These are phyloP conservation scores for Isatis lusitanica DNA, from an alignment of 441 rosid species.

Conservation along the genomic window DNA sequence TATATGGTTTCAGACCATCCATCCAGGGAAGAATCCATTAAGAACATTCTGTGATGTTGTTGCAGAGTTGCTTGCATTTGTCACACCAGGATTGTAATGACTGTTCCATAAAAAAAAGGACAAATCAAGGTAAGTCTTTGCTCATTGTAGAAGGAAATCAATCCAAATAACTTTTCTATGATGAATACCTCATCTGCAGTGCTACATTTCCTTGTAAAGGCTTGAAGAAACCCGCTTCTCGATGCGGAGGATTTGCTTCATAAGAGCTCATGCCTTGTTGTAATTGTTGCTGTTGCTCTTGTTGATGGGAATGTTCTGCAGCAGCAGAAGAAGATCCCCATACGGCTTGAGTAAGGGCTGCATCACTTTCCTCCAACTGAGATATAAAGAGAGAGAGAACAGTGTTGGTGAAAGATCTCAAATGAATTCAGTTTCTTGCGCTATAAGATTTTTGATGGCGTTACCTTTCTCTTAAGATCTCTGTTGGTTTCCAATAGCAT, in stretches of 20 bases:
- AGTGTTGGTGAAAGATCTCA: neutral
- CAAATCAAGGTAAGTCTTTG: neutral
- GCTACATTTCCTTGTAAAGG: slow-evolving; percentile 43
- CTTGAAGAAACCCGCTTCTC: slow-evolving; percentile 37
- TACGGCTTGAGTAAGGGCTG: slow-evolving; percentile 33
- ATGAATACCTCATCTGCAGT: slow-evolving; percentile 48
- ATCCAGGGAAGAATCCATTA: slow-evolving; percentile 55
- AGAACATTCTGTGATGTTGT: slow-evolving; percentile 44
- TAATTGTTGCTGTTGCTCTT: slow-evolving; percentile 14
- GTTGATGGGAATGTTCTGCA: slow-evolving; percentile 30
- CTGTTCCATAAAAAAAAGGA: slow-evolving; percentile 5
- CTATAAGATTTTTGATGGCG: neutral
- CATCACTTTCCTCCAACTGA: slow-evolving; percentile 56
- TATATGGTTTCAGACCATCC: slow-evolving; percentile 54
- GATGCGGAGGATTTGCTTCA: slow-evolving; percentile 34
- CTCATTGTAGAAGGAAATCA: neutral
- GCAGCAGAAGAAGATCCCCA: slow-evolving; percentile 38
- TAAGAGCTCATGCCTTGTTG: slow-evolving; percentile 33
- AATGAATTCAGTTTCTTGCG: neutral
- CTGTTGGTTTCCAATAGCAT: slow-evolving; percentile 50
- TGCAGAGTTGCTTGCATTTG: slow-evolving; percentile 44
- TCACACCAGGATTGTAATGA: slow-evolving; percentile 40
- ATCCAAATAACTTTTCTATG: neutral
- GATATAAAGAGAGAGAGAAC: neutral
- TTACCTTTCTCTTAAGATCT: slow-evolving; percentile 50